Base-by-base conservation (phyloP, 768 basidiomycete species). In the Boletus vinaceobasis region DNA sequence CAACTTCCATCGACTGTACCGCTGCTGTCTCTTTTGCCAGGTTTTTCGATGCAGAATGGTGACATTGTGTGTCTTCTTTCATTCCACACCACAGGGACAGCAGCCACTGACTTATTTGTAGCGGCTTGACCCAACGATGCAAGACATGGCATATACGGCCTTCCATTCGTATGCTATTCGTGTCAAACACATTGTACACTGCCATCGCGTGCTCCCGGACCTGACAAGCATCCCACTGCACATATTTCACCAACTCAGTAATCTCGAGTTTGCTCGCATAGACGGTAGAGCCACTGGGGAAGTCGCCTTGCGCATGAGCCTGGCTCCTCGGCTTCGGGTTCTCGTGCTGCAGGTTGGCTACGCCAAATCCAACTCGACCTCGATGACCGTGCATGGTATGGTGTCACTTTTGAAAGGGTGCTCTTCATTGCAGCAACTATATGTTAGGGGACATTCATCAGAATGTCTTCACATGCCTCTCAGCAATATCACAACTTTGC, bases 1-100 rank as follows among this genome's bases (percentile, higher is more conserved):
- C 69, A 68, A 32, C 63, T 82, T 23, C 59, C 71, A 27, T 79
- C 77, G 23, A 64, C 76, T 15, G 58, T 58, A 19, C 79, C 79
- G 32, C 60, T 81, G 33, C 60, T 81, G 5, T 60, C 69, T 40
- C 67, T 82, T 42, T 53, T 68, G 23, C 67, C 67, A 21, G 53
- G 55, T 8, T 62, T 57, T 36, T 66, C 44, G 2, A 37, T 58
- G 32, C 48, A 54, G 31, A 51, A 45, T 4, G 36, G 46, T 21
- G 26, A 4, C n/a, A 54, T 64, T 29, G 66, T 68, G 40, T 17
- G 56, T 56, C 2, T 1, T 49, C 19, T 48, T 51, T 26, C 5
- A 5, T 48, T 51, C 21, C 5, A 5, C 11, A 29, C 21, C 15
- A 37, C 26, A 40, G 13, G 3, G 11, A 19, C 17, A 19, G 7